Base-by-base conservation (phyloP, 1,139 yeast species). In the Candida albicans region DNA sequence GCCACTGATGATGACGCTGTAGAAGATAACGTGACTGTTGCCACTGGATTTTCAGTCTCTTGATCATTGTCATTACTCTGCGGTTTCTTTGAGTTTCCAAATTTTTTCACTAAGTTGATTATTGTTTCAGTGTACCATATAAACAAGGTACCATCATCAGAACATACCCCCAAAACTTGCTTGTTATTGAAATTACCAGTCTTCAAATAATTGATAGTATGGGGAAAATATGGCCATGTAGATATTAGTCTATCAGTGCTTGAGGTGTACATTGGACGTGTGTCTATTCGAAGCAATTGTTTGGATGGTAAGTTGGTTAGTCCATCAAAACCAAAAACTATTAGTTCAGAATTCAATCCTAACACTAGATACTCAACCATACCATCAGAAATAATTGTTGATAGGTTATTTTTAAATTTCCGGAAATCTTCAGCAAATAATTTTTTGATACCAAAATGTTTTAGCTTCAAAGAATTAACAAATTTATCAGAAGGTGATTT, bases 121-220 rank as follows among this genome's bases (percentile, higher is more conserved):
- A 76, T 49, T 1, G 57, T 57, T 0, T 64, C 64, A 7, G 69
- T 53, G 30, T 61, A 58, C 70, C 78, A 82, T 0, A 82, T 53
- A 46, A 75, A 51, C 0, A 79, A 62, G 13, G 75, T 58, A 0
- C 88, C 87, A 59, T 80, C 83, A 55, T 84, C 90, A 26, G 69
- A 53, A 33, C 84, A 79, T 1, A 70, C 72, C 0, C 67, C 73
- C 11, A 84, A 50, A 0, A 74, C 69, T 28, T 70, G 73, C 22
- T 54, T 50, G 4, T 48, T 51, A 0, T 64, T 70, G 22, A 70
- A 66, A 43, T 54, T 51, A 2, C 54, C 50, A 1, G 53, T 40
- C 8, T 64, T 70, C 1, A 78, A 45, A 50, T 58, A 74, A 51
- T 84, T 84, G 37, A 83, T 70, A 0, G 81, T 71, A 53, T 82